Evolutionary conservation across 129 eudicot genomes (phyloP).

Genomic region (Oenanthe sinensis): DNA sequence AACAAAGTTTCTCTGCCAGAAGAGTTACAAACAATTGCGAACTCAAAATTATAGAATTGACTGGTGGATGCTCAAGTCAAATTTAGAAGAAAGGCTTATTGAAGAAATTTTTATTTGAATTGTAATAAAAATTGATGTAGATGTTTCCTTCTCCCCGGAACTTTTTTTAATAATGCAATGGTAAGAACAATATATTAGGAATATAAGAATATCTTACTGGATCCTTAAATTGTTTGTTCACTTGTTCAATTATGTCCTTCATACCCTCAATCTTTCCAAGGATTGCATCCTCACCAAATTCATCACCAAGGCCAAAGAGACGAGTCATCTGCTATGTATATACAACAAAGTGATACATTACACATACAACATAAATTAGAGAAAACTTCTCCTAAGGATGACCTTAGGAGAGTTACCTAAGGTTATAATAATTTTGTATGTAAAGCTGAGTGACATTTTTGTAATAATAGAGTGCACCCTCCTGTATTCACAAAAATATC

Average conservation of each 20-base stretch:
- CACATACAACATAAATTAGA: not conserved
- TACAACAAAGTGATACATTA: not conserved
- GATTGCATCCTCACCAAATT: slow-evolving; percentile 81
- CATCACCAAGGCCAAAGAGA: slow-evolving; percentile 78
- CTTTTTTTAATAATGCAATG: not conserved
- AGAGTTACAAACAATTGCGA: not conserved
- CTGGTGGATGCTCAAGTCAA: not conserved
- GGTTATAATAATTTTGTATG: too few species aligned
- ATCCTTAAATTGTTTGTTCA: slow-evolving; percentile 87
- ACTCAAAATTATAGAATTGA: not conserved
- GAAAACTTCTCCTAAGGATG: too few species aligned
- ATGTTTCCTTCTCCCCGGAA: not conserved
- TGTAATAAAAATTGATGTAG: not conserved
- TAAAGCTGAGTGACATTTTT: too few species aligned
- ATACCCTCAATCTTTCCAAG: slow-evolving; percentile 93
- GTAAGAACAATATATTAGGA: not conserved
- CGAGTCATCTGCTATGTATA: slow-evolving; percentile 75
- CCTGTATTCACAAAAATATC: too few species aligned
- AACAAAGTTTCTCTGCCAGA: not conserved
- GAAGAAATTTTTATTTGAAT: not conserved
- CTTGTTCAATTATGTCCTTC: slow-evolving; percentile 90
- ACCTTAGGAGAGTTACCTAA: too few species aligned
- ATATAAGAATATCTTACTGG: slow-evolving; percentile 49
- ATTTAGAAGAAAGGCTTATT: not conserved
- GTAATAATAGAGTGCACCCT: too few species aligned